Percentiles rank a stretch among this genome's conserved stretches.
These are phyloP conservation scores for Discostella stelligeroides DNA, from an alignment of 108 stramenopile species.

Conservation along the genomic window DNA sequence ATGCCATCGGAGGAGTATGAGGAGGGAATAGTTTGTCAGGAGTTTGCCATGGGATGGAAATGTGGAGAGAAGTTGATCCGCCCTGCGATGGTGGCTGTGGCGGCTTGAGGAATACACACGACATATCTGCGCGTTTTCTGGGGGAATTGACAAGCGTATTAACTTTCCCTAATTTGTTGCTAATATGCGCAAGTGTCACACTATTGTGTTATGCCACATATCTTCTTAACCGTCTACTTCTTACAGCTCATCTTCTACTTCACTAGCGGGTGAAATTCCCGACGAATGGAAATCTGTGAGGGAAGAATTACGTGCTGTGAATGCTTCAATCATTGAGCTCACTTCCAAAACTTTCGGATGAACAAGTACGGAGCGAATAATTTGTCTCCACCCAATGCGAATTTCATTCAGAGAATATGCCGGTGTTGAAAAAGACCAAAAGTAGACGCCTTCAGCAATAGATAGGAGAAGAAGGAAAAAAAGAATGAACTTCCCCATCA, in stretches of 20 bases:
- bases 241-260: too few species aligned
- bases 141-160: too few species aligned
- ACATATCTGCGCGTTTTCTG: too few species aligned
- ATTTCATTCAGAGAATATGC: constrained; percentile 10
- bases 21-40: constrained; percentile 89
- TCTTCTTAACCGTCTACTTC: too few species aligned
- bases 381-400: neutral
- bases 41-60: constrained; percentile 80
- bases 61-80: constrained; percentile 79
- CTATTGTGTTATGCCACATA: too few species aligned
- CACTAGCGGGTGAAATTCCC: too few species aligned
- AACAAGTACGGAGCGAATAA: neutral
- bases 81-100: constrained; percentile 87
- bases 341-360: neutral
- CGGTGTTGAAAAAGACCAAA: constrained; percentile 2
- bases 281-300: too few species aligned
- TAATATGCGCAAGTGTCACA: too few species aligned
- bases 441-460: constrained; percentile 6
- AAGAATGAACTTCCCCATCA: constrained; percentile 2
- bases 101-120: constrained; percentile 59
- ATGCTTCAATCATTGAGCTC: neutral
- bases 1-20: constrained; percentile 74
- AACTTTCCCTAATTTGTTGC: too few species aligned
- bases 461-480: constrained; percentile 1
- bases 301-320: too few species aligned